Conservation (phyloP, 139 green algal species). For the Micractinium sp. region DNA sequence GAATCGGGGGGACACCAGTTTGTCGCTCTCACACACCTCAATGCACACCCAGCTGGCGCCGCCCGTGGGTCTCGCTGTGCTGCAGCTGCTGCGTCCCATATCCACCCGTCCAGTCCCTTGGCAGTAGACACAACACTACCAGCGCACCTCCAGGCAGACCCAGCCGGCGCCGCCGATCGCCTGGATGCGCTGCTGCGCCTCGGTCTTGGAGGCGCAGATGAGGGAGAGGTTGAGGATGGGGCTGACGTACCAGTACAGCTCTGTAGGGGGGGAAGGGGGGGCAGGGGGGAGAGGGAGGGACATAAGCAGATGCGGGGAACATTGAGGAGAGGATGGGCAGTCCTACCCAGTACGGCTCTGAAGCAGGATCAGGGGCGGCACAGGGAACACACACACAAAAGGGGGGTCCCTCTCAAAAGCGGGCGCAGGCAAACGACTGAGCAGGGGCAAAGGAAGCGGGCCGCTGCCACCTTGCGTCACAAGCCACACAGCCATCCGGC, state of each 20-base stretch:
- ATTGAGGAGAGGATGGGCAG: neutral
- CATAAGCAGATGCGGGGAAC: neutral
- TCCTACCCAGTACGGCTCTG: neutral
- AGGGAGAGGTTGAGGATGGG: slow-evolving; percentile 18
- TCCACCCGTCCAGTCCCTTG: too few species aligned
- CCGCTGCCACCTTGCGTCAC: too few species aligned
- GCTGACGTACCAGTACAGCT: neutral
- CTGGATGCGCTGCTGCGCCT: slow-evolving; percentile 20
- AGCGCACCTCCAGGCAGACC: slow-evolving; percentile 23
- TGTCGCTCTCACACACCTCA: neutral
- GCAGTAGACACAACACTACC: neutral
- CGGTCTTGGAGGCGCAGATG: slow-evolving; percentile 21
- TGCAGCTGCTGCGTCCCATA: too few species aligned
- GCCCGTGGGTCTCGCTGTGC: too few species aligned
- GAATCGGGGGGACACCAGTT: neutral
- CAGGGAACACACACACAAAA: neutral
- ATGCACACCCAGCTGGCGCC: neutral
- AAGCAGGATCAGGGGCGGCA: neutral
- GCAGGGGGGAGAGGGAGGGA: too few species aligned
- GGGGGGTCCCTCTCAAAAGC: too few species aligned
- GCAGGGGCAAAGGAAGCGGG: too few species aligned
- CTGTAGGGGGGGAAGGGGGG: neutral
- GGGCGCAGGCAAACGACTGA: too few species aligned
- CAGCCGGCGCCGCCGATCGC: slow-evolving; percentile 26
- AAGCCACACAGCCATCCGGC: too few species aligned